phyloP scores from a whole-genome alignment of 768 basidiomycete genomes.

The Trametes punicea region DNA sequence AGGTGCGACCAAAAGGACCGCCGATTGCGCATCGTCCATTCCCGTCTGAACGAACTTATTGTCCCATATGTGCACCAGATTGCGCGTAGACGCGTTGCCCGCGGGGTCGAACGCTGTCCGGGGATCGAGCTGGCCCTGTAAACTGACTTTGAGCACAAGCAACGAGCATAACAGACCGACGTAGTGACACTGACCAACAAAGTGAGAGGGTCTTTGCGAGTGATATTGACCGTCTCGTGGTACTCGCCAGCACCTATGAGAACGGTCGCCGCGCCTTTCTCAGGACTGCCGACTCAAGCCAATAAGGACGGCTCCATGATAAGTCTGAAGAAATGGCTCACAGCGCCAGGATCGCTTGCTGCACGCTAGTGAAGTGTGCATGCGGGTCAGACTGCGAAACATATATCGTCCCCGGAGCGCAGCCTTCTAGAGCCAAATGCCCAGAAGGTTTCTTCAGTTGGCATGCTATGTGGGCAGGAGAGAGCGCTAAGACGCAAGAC shows the following conservation, averaged over 20 bases:
- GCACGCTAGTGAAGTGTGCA: conserved; percentile 48
- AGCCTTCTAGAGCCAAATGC: conserved; percentile 46
- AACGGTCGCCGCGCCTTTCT: conserved; percentile 41
- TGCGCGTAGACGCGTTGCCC: conserved; percentile 42
- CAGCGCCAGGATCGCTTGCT: conserved; percentile 56
- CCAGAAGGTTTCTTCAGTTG: conserved; percentile 46
- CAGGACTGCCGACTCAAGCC: conserved; percentile 36
- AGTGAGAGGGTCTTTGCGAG: conserved; percentile 50
- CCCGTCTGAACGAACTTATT: conserved; percentile 40
- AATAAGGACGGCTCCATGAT: not conserved
- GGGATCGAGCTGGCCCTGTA: conserved; percentile 47
- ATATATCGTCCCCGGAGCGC: conserved; percentile 56
- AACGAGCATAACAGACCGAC: not conserved
- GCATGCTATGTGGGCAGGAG: conserved; percentile 45
- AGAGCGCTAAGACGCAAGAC: conserved; percentile 32
- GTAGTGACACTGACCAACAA: conserved; percentile 46
- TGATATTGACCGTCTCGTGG: conserved; percentile 56
- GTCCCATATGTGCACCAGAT: conserved; percentile 54
- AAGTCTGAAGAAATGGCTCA: conserved; percentile 29
- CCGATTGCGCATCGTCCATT: conserved; percentile 55
- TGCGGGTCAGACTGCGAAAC: conserved; percentile 48
- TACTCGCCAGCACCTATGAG: conserved; percentile 59
- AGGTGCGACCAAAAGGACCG: conserved; percentile 56
- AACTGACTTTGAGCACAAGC: not conserved
- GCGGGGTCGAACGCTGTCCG: conserved; percentile 35